phyloP scores from a whole-genome alignment of 1,139 yeast species.

The Yamadazyma songkhlaensis region DNA sequence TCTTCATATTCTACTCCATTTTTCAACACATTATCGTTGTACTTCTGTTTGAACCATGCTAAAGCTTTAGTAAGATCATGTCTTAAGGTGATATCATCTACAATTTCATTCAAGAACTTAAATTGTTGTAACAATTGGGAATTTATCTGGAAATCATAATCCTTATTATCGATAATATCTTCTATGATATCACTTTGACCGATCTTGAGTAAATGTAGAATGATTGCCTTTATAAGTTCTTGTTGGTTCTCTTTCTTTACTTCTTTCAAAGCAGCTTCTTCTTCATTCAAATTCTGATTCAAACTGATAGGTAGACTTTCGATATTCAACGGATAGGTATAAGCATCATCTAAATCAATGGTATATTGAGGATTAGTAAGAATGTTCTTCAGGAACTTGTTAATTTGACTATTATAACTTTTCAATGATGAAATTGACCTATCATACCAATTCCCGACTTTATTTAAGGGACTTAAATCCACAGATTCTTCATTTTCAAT shows the following conservation, averaged over 20 bases:
- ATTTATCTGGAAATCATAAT: slow-evolving; percentile 20
- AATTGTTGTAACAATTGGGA: slow-evolving; percentile 26
- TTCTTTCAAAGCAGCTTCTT: slow-evolving; percentile 13
- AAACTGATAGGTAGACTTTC: slow-evolving; percentile 26
- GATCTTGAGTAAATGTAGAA: slow-evolving; percentile 39
- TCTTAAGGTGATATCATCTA: slow-evolving; percentile 30
- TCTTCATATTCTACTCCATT: slow-evolving; percentile 9
- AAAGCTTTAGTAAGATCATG: slow-evolving; percentile 37
- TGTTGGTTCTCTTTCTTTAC: slow-evolving; percentile 28
- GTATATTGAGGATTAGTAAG: slow-evolving; percentile 28
- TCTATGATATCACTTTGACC: slow-evolving; percentile 41
- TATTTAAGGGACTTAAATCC: background rate
- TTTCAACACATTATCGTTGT: background rate
- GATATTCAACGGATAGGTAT: slow-evolving; percentile 38
- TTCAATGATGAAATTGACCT: slow-evolving; percentile 32
- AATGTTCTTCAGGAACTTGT: slow-evolving; percentile 36
- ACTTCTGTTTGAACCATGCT: slow-evolving; percentile 32
- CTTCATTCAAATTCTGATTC: slow-evolving; percentile 3
- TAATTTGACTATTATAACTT: slow-evolving; percentile 35
- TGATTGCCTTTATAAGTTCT: slow-evolving; percentile 39
- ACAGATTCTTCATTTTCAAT: background rate
- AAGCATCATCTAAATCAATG: slow-evolving; percentile 43
- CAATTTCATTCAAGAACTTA: slow-evolving; percentile 31
- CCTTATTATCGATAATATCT: slow-evolving; percentile 26
- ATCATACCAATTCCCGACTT: slow-evolving; percentile 33